Percentiles rank a stretch among this genome's conserved stretches.
Evolutionary conservation across 179 eudicot genomes (phyloP).

Genomic region (Spinacia oleracea): DNA sequence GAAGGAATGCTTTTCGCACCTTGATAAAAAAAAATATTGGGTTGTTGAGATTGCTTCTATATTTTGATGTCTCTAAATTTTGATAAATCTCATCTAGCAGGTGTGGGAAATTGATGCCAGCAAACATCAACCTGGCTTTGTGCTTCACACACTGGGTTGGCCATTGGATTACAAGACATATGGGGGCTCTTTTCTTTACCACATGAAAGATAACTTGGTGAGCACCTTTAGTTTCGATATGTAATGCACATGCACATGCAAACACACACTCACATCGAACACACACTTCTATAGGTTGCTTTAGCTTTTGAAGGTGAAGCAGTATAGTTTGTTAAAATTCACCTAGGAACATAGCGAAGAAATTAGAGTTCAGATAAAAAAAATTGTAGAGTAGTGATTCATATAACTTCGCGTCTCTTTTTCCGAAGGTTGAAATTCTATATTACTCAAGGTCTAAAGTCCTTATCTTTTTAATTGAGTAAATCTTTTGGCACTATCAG

Average conservation of each 20-base stretch:
- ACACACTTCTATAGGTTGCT: neutral
- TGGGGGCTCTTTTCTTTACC: constrained; percentile 96
- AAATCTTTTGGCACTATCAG: neutral
- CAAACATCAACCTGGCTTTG: constrained; percentile 82
- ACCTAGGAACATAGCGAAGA: neutral
- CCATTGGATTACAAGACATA: constrained; percentile 87
- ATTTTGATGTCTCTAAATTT: constrained; percentile 2
- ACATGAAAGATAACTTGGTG: constrained; percentile 95
- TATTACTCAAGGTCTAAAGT: neutral
- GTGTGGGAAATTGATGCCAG: constrained; percentile 86
- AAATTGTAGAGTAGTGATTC: neutral
- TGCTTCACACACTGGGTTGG: constrained; percentile 96
- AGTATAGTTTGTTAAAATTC: neutral
- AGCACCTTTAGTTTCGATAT: neutral
- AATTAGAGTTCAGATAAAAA: neutral
- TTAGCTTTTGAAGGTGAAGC: neutral
- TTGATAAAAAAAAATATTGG: neutral
- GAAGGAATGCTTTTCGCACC: neutral
- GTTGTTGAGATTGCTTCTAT: neutral
- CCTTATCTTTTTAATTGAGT: neutral
- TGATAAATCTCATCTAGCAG: constrained; percentile 37
- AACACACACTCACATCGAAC: neutral
- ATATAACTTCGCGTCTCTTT: too few relatives aligned
- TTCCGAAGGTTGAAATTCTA: neutral
- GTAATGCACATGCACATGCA: too few relatives aligned